Conservation (phyloP, 768 basidiomycete species). For the Lentinus tigrinus region DNA sequence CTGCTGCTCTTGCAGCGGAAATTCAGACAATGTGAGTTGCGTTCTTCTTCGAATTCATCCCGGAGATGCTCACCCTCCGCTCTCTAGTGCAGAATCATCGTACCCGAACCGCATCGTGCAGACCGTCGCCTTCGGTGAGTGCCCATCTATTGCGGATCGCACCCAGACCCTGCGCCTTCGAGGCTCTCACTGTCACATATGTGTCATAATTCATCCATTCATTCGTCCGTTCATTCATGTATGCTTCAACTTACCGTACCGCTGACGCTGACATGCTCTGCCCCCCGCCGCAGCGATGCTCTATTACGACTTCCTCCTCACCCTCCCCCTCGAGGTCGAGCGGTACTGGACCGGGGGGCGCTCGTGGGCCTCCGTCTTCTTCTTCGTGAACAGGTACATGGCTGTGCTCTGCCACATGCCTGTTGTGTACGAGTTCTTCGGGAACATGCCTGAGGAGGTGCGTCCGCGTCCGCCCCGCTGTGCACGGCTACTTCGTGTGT, state of each 20-base stretch:
- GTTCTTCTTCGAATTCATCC: too few relatives aligned
- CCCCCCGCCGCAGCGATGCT: neutral
- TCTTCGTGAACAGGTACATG: neutral
- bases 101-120: too few relatives aligned
- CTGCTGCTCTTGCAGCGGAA: too few relatives aligned
- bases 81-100: too few relatives aligned
- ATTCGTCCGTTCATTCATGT: neutral
- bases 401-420: neutral
- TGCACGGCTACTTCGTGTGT: neutral
- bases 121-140: neutral
- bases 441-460: neutral
- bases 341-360: neutral
- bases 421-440: neutral
- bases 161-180: too few relatives aligned
- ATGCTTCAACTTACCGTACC: too few relatives aligned
- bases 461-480: neutral
- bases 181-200: too few relatives aligned
- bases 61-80: too few relatives aligned
- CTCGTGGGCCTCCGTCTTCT: neutral
- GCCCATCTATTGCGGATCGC: neutral
- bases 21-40: too few relatives aligned
- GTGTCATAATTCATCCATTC: too few relatives aligned
- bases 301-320: slow-evolving; percentile 1
- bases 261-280: too few relatives aligned
- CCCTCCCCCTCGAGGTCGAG: neutral